Evolutionary conservation across 1,284 basidiomycete genomes (phyloP).

Genomic region (Sphaerobolus stellatus): DNA sequence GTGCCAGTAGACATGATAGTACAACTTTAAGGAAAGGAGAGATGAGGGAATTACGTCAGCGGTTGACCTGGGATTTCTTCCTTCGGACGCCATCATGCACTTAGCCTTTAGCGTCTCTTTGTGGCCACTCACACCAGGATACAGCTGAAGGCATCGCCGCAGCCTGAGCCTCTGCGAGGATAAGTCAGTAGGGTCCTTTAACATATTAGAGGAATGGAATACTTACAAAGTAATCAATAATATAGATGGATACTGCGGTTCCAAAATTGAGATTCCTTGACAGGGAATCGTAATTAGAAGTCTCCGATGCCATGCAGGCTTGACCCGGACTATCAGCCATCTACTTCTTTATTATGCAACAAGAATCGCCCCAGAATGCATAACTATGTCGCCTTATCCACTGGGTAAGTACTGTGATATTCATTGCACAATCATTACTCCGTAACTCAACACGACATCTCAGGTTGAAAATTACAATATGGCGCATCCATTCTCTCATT

Average conservation of each 20-base stretch:
- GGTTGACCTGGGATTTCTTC: neutral
- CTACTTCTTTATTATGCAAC: conserved; percentile 36
- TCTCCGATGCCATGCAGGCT: neutral
- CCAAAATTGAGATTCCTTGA: conserved; percentile 54
- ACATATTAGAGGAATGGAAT: too few species aligned
- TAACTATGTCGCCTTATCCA: conserved; percentile 37
- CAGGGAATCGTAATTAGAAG: conserved; percentile 29
- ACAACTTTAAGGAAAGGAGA: too few species aligned
- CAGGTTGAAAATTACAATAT: conserved; percentile 60
- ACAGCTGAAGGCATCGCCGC: neutral
- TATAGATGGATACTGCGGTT: too few species aligned
- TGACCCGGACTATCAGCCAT: conserved; percentile 40
- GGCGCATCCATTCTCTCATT: conserved; percentile 60
- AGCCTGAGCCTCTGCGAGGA: conserved; percentile 32
- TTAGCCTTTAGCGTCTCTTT: neutral
- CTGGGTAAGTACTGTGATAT: conserved; percentile 29
- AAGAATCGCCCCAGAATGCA: conserved; percentile 39
- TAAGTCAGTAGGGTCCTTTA: conserved; percentile 50
- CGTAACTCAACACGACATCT: neutral
- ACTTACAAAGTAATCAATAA: too few species aligned
- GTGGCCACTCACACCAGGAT: neutral
- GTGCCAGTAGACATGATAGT: neutral
- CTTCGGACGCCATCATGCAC: neutral
- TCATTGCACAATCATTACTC: neutral
- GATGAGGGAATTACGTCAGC: too few species aligned